Percentiles rank a stretch among this genome's conserved stretches.
These are phyloP conservation scores for Glebionis coronaria DNA, from an alignment of 129 eudicot genomes.

Conservation along the genomic window DNA sequence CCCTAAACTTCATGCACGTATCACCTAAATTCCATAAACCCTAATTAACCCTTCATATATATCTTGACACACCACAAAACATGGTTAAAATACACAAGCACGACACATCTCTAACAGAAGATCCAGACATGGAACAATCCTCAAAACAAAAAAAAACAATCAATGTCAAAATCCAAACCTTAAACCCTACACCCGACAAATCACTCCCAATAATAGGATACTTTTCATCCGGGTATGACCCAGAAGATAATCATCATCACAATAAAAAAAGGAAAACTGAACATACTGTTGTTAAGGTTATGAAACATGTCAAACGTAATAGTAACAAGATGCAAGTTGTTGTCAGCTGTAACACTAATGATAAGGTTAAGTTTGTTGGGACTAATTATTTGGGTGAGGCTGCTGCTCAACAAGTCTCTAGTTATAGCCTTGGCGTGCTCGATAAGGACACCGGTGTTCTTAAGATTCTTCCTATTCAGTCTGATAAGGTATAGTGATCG, in stretches of 20 bases:
- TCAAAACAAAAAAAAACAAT: conserved; percentile 15
- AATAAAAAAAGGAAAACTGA: conserved; percentile 10
- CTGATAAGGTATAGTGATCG: conserved; percentile 72
- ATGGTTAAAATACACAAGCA: not conserved
- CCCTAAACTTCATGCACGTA: no score
- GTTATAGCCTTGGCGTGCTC: conserved; percentile 66
- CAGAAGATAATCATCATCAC: conserved; percentile 8
- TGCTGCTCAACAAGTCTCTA: conserved; percentile 51
- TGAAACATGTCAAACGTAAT: conserved; percentile 36
- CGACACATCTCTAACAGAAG: not conserved
- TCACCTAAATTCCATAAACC: no score
- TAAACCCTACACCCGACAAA: conserved; percentile 35
- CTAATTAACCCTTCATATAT: no score
- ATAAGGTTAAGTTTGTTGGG: conserved; percentile 57
- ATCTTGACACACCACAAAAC: no score
- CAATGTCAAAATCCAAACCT: conserved; percentile 43
- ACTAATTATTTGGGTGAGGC: conserved; percentile 84
- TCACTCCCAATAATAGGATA: conserved; percentile 53
- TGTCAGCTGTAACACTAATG: conserved; percentile 51
- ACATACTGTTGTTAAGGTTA: conserved; percentile 36
- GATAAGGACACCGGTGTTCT: conserved; percentile 56
- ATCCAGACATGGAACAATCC: not conserved
- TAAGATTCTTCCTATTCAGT: conserved; percentile 71
- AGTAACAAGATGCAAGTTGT: conserved; percentile 49
- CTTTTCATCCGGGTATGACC: conserved; percentile 64